Conservation (phyloP, 108 stramenopile genomes). For the Bacterosira constricta region DNA sequence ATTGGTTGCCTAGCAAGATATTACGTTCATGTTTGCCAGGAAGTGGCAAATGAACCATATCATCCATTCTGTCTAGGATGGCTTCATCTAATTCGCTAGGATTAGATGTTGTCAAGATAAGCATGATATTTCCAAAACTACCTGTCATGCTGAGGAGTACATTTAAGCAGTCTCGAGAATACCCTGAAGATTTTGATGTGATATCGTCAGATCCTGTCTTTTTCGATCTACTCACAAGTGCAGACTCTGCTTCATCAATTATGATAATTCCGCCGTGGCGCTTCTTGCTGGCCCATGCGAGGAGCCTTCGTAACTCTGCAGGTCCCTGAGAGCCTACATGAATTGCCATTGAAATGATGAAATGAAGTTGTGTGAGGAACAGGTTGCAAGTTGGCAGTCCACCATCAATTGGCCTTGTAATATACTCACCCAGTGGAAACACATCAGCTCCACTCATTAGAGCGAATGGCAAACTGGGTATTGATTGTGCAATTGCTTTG, state of each 20-base stretch:
- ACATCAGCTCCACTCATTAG: constrained; percentile 88
- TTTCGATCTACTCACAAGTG: constrained; percentile 50
- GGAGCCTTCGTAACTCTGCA: constrained; percentile 79
- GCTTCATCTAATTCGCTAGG: constrained; percentile 88
- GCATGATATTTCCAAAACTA: constrained; percentile 75
- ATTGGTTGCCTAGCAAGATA: constrained; percentile 59
- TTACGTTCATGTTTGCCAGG: constrained; percentile 55
- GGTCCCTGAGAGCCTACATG: constrained; percentile 78
- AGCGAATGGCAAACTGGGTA: constrained; percentile 77
- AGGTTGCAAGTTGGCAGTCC: not conserved
- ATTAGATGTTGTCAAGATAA: constrained; percentile 86
- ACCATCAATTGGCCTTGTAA: not conserved
- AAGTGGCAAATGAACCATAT: constrained; percentile 72
- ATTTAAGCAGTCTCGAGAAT: constrained; percentile 55
- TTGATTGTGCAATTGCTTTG: constrained; percentile 67
- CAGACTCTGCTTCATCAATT: constrained; percentile 90
- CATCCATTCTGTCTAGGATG: constrained; percentile 87
- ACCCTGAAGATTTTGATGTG: constrained; percentile 1
- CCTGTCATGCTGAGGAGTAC: constrained; percentile 85
- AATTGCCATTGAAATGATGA: not conserved
- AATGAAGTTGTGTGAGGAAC: not conserved
- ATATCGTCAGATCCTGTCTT: not conserved
- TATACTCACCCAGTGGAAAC: constrained; percentile 34
- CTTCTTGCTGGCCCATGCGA: constrained; percentile 75
- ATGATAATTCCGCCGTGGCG: constrained; percentile 76